A percentile compares a stretch with the other conserved stretches of the same genome.
These are phyloP conservation scores for Debaryomycetaceae sp. DNA, from an alignment of 1,139 yeast genomes.

Conservation along the genomic window DNA sequence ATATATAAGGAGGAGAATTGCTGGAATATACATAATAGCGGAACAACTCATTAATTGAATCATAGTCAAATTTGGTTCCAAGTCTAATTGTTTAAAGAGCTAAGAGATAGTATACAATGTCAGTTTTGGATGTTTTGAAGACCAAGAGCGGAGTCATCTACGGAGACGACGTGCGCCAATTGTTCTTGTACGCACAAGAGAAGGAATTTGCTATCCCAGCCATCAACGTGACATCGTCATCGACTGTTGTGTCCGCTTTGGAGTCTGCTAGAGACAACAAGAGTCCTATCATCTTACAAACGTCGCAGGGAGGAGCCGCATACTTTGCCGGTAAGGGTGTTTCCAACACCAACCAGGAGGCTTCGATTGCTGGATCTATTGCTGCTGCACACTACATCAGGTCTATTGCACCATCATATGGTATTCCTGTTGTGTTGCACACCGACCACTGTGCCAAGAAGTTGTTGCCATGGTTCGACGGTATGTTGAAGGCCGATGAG, in stretches of 20 bases:
- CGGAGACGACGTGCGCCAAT: slow-evolving; percentile 94
- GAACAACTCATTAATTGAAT: neutral
- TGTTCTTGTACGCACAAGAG: slow-evolving; percentile 91
- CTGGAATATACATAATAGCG: neutral
- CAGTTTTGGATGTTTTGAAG: slow-evolving; percentile 63
- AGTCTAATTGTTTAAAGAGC: neutral
- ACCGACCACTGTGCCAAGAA: slow-evolving; percentile 99
- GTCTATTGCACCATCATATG: slow-evolving; percentile 93
- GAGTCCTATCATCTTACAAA: slow-evolving; percentile 94
- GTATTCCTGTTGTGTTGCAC: slow-evolving; percentile 95
- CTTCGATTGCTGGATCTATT: slow-evolving; percentile 90
- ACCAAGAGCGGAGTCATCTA: slow-evolving; percentile 97
- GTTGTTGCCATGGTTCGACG: slow-evolving; percentile 97
- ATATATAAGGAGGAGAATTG: slow-evolving; percentile 7
- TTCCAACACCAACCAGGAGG: slow-evolving; percentile 86
- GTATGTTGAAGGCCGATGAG: slow-evolving; percentile 96
- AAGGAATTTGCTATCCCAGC: slow-evolving; percentile 98
- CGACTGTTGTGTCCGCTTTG: slow-evolving; percentile 94
- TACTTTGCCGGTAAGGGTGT: slow-evolving; percentile 99
- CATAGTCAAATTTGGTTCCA: neutral
- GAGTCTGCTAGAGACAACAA: slow-evolving; percentile 98
- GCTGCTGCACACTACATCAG: slow-evolving; percentile 99
- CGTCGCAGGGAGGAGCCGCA: slow-evolving; percentile 99
- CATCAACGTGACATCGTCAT: slow-evolving; percentile 94
- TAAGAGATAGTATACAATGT: slow-evolving; percentile 20